phyloP scores from a whole-genome alignment of 2,329 filamentous ascomycete species.

The Pseudogymnoascus sp. region DNA sequence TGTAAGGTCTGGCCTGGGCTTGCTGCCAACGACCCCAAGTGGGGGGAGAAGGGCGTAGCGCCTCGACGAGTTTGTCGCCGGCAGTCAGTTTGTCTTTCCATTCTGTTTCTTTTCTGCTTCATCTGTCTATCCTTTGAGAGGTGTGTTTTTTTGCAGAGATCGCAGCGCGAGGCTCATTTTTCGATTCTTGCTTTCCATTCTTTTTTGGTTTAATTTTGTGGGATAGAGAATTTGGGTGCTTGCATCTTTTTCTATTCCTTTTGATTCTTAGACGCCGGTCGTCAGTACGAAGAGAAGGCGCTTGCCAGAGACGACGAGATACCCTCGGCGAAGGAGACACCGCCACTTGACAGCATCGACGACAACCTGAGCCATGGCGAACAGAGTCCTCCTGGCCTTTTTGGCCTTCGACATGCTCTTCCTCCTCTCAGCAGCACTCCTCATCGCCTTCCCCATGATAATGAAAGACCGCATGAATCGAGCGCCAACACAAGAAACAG shows the following conservation, averaged over 20 bases:
- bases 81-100: not conserved
- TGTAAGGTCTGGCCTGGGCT: not conserved
- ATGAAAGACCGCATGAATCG: conserved; percentile 37
- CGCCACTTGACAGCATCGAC: not conserved
- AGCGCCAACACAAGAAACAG: conserved; percentile 39
- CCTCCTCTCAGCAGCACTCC: conserved; percentile 41
- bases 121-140: conserved; percentile 2
- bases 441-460: conserved; percentile 46
- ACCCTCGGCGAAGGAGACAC: not conserved
- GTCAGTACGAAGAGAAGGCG: not conserved
- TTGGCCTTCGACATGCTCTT: conserved; percentile 45
- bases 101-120: not conserved
- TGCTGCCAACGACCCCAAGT: not conserved
- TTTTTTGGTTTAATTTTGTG: conserved; percentile 3
- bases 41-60: not conserved
- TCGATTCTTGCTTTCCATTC: not conserved
- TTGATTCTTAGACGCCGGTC: not conserved
- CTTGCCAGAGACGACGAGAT: not conserved
- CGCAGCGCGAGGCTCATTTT: conserved; percentile 5
- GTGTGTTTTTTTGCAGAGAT: not conserved
- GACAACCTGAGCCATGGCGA: conserved; percentile 33
- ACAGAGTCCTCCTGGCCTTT: conserved; percentile 47
- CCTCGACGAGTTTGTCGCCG: not conserved
- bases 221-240: not conserved
- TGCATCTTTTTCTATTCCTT: not conserved